phyloP scores from a whole-genome alignment of 768 basidiomycete genomes.

The Naganishia onofrii region DNA sequence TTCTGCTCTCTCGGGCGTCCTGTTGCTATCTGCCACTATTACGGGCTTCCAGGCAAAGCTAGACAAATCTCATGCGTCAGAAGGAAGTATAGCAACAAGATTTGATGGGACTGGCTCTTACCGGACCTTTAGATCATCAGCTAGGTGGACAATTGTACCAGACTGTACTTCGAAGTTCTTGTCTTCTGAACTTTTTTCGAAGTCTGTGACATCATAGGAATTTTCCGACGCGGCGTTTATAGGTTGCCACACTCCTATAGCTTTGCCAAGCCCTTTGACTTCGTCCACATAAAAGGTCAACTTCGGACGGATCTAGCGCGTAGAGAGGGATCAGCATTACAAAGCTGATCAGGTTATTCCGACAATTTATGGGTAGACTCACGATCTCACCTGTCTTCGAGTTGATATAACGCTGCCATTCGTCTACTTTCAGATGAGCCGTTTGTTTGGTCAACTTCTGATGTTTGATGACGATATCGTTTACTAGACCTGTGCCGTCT shows the following conservation, averaged over 20 bases:
- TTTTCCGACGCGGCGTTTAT: background rate
- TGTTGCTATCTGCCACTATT: conserved; percentile 17
- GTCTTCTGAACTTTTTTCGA: conserved; percentile 5
- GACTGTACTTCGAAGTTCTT: background rate
- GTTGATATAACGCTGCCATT: conserved; percentile 12
- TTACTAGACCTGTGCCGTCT: background rate
- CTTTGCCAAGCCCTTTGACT: background rate
- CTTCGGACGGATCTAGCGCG: background rate
- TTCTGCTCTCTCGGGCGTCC: conserved; percentile 12
- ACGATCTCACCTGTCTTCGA: conserved; percentile 15
- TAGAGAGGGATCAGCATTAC: background rate
- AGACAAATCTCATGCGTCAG: background rate
- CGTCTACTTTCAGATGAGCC: conserved; percentile 7
- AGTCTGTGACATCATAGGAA: conserved; percentile 15
- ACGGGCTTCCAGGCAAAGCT: conserved; percentile 24
- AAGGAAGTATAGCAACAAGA: no score
- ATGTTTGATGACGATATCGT: conserved; percentile 7
- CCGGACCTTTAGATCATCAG: conserved; percentile 2
- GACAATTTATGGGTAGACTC: background rate
- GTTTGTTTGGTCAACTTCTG: background rate
- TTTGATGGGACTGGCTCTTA: background rate
- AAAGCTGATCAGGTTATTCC: background rate
- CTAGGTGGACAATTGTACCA: conserved; percentile 13
- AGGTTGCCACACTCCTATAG: conserved; percentile 7
- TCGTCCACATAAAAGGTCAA: background rate